phyloP scores from a whole-genome alignment of 2,329 filamentous ascomycete genomes.

The Xylaria hypoxylon region DNA sequence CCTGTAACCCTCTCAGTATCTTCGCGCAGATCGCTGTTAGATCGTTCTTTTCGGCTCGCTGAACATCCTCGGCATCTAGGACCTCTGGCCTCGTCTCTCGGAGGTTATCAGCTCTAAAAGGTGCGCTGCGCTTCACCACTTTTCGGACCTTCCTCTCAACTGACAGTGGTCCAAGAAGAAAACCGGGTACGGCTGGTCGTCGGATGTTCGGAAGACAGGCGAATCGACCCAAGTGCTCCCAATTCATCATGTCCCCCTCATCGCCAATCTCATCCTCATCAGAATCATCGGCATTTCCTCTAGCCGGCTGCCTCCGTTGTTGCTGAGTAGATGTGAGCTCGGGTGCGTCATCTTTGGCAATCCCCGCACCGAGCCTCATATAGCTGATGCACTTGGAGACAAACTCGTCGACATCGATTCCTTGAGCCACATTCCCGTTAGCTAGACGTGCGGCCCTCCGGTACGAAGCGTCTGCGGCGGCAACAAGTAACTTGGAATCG shows the following conservation, averaged over 20 bases:
- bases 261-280: constrained; percentile 75
- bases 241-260: constrained; percentile 83
- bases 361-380: constrained; percentile 77
- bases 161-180: constrained; percentile 88
- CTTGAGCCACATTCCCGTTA: constrained; percentile 77
- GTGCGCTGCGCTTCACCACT: constrained; percentile 75
- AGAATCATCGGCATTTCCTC: constrained; percentile 61
- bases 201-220: constrained; percentile 79
- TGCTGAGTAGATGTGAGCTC: constrained; percentile 64
- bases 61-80: constrained; percentile 78
- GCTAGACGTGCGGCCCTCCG: constrained; percentile 81
- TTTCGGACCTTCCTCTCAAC: constrained; percentile 86
- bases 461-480: constrained; percentile 81
- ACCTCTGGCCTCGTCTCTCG: constrained; percentile 82
- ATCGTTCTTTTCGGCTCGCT: constrained; percentile 81
- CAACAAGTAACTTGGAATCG: constrained; percentile 87
- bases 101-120: constrained; percentile 75
- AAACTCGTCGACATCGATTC: constrained; percentile 91
- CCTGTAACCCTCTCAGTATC: constrained; percentile 73
- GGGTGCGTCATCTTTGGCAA: constrained; percentile 62
- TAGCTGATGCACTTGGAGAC: constrained; percentile 89
- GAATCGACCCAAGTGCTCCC: constrained; percentile 82
- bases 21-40: constrained; percentile 81
- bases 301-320: constrained; percentile 55
- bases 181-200: constrained; percentile 82